A percentile compares a stretch with the other conserved stretches of the same genome.
These are phyloP conservation scores for Obba rivulosa DNA, from an alignment of 768 basidiomycete species.

Conservation along the genomic window DNA sequence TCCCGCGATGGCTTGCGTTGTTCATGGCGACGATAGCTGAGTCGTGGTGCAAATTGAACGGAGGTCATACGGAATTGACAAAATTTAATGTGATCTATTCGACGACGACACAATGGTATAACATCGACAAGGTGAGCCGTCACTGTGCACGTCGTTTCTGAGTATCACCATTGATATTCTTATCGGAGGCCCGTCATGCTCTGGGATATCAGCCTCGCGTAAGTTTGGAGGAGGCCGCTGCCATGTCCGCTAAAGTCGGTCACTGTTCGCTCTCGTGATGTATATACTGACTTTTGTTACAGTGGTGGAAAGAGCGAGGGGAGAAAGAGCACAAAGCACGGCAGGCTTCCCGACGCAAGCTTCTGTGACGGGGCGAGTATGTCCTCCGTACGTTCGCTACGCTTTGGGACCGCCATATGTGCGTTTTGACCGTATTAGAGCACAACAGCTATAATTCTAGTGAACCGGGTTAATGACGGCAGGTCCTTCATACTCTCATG, in stretches of 20 bases:
- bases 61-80: constrained; percentile 42
- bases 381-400: too few relatives aligned
- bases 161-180: neutral
- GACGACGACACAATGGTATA: constrained; percentile 39
- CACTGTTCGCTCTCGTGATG: neutral
- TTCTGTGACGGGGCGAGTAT: too few relatives aligned
- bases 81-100: constrained; percentile 34
- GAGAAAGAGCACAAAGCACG: neutral
- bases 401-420: too few relatives aligned
- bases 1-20: constrained; percentile 30
- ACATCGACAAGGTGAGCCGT: constrained; percentile 30
- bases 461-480: too few relatives aligned
- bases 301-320: constrained; percentile 5
- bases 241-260: constrained; percentile 26
- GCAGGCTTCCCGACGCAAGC: too few relatives aligned
- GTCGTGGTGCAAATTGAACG: constrained; percentile 26
- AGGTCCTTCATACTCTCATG: too few relatives aligned
- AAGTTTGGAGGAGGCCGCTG: constrained; percentile 41
- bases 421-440: too few relatives aligned
- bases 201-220: constrained; percentile 47
- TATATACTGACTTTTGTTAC: neutral
- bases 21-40: constrained; percentile 34
- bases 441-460: too few relatives aligned
- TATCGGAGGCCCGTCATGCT: constrained; percentile 33
- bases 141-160: neutral